Conservation (phyloP, 768 basidiomycete species). For the Dentipellis sp. region DNA sequence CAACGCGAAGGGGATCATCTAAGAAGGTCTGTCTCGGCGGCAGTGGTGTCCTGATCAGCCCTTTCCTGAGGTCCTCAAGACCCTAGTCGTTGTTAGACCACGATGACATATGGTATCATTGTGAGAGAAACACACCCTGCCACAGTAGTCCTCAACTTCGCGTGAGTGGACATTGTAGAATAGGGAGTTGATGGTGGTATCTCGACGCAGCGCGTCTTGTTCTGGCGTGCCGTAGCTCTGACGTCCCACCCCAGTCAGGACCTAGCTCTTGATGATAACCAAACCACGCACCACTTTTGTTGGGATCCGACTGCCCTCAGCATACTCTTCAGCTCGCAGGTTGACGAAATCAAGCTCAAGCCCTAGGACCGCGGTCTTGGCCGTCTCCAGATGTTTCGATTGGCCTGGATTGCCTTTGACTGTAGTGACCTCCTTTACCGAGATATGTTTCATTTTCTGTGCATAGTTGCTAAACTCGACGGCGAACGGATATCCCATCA, state of each 20-base stretch:
- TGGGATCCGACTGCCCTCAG: constrained; percentile 81
- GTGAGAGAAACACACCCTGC: constrained; percentile 38
- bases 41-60: constrained; percentile 82
- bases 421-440: constrained; percentile 58
- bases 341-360: constrained; percentile 92
- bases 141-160: constrained; percentile 79
- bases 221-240: constrained; percentile 88
- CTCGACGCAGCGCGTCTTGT: constrained; percentile 84
- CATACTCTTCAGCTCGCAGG: constrained; percentile 86
- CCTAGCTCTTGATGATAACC: neutral
- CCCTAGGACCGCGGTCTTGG: constrained; percentile 70
- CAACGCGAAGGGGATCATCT: constrained; percentile 90
- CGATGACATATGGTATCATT: neutral
- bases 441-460: constrained; percentile 37
- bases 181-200: constrained; percentile 90
- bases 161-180: constrained; percentile 93
- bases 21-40: constrained; percentile 80
- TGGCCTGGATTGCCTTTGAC: constrained; percentile 94
- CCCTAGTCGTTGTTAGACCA: constrained; percentile 38
- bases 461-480: constrained; percentile 62
- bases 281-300: constrained; percentile 57
- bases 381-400: constrained; percentile 96
- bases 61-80: constrained; percentile 68
- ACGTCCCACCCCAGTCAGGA: neutral
- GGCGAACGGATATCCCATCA: constrained; percentile 90